Evolutionary conservation across 352 stramenopile genomes (phyloP), one percentile per base, ranked within the genome.

Genomic region (Globisporangium acanthophoron): DNA sequence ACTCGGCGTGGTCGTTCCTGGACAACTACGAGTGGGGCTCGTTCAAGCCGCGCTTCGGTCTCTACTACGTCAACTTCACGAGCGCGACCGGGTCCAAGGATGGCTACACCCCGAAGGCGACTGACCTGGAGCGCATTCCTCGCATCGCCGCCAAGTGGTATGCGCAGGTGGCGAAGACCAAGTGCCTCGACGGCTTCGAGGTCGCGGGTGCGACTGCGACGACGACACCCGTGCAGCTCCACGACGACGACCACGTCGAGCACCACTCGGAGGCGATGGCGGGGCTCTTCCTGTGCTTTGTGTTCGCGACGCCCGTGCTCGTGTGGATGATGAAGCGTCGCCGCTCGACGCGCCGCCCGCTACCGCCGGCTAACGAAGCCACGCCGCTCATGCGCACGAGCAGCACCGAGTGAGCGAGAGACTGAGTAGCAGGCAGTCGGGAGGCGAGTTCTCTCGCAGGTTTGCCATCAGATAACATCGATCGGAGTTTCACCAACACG

Each of bases 1-100:
- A 97, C 71, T 97, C 90, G 69, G 88, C 82, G 11, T 98, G 92
- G 95, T 94, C 82, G 51, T 87, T 99, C 44, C 62, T 98, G 45
- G 90, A 98, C 65, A 98, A 98, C 62, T 98, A 97, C 66, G 94
- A 98, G 69, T 48, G 43, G 92, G 78, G 91, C 1, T 86, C 76
- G 13, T 89, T 81, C 58, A 73, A 83, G 49, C 76, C 87, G 9
- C 43, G 43, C 54, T 85, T 72, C 45, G 69, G 70, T 24, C 18
- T 48, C 18, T 48, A 48, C 9, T 48, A 48, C n/a, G 43, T 48
- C 43, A 48, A 48, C 43, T 48, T 48, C 21, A 48, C 43, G 11
- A 21, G 54, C 59, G 0, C 18, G 3, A 76, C 63, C 0, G 73
- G 73, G 16, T 52, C 46, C 5, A 73, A 74, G 27, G 46, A 68